Base-by-base conservation (phyloP, 768 basidiomycete genomes). In the Boletus edulis region DNA sequence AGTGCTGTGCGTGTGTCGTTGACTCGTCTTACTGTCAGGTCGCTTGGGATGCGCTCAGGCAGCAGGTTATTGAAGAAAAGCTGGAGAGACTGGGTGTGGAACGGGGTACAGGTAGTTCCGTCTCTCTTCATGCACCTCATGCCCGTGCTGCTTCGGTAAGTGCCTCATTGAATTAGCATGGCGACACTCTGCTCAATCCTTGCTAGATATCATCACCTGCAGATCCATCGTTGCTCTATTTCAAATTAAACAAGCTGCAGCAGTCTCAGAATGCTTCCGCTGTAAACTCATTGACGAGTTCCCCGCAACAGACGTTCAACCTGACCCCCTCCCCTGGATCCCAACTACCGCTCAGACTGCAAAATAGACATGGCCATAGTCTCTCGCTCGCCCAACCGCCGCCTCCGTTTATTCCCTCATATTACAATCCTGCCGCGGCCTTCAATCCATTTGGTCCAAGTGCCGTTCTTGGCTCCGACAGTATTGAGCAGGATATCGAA, bases 191-290 rank as follows among this genome's bases (percentile, higher is more conserved):
- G 46, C 50, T 50, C 39, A 54, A 22, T 18, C 43, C 51, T 29
- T 54, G 37, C 22, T 64, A 94, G 91, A 89, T 93, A 72, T 93
- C 91, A 2, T 92, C 90, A n/a, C 90, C 91, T 29, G 91, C 91
- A 5, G 91, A 93, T 66, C 91, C 91, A 29, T 87, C 88, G 18
- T 71, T 94, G 22, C 76, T 94, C 18, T 79, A 84, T 60, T 91
- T 87, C 73, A 92, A 91, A 69, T 76, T 93, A 42, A 91, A 90
- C 73, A 91, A 90, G 71, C 76, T 94, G 11, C 90, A 91, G 58
- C 86, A 86, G 70, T 79, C 86, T 0, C 87, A 89, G 61, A 72
- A 68, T 49, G 72, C 72, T 17, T 79, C 81, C 4, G 73, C 78
- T 4, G 66, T 76, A 1, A 77, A 75, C 50, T 89, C 88, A 1